phyloP scores from a whole-genome alignment of 352 stramenopile genomes.

The Globisporangium mamillatum region DNA sequence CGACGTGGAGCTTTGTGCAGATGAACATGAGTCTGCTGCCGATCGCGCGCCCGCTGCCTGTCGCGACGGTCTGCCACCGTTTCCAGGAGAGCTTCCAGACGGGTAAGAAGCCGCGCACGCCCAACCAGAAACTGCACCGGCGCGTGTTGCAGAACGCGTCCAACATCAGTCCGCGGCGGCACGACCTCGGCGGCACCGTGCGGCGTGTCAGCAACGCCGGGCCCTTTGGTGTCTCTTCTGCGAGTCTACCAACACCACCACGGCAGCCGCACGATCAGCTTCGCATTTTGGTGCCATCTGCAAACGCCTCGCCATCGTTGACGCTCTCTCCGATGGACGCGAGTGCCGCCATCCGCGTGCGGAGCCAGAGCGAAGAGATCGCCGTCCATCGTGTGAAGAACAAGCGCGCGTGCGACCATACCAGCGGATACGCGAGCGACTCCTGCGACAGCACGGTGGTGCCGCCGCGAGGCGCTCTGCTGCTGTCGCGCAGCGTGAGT shows the following conservation, averaged over 20 bases:
- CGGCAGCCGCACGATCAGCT: not conserved
- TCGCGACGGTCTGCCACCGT: slow-evolving; percentile 38
- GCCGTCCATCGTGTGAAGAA: slow-evolving; percentile 19
- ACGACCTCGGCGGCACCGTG: slow-evolving; percentile 31
- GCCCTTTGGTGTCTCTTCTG: not conserved
- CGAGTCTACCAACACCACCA: not conserved
- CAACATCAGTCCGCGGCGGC: slow-evolving; percentile 70
- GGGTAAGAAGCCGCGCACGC: slow-evolving; percentile 55
- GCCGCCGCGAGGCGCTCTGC: slow-evolving; percentile 13
- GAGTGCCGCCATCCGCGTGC: slow-evolving; percentile 18
- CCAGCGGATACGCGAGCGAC: slow-evolving; percentile 37
- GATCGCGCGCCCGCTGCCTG: slow-evolving; percentile 65
- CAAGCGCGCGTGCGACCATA: slow-evolving; percentile 16
- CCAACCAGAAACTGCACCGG: slow-evolving; percentile 57
- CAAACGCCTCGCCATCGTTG: not conserved
- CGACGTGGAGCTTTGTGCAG: slow-evolving; percentile 80
- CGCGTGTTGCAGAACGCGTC: slow-evolving; percentile 42
- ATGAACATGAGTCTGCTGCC: slow-evolving; percentile 85
- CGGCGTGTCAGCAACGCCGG: slow-evolving; percentile 5
- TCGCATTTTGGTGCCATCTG: not conserved
- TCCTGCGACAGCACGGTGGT: slow-evolving; percentile 12
- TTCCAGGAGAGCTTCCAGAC: slow-evolving; percentile 39
- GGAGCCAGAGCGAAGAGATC: slow-evolving; percentile 44
- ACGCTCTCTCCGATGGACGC: not conserved
- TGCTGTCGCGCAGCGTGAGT: slow-evolving; percentile 38